Evolutionary conservation across 441 rosid species (phyloP).

Genomic region (Hypseocharis bilobata): DNA sequence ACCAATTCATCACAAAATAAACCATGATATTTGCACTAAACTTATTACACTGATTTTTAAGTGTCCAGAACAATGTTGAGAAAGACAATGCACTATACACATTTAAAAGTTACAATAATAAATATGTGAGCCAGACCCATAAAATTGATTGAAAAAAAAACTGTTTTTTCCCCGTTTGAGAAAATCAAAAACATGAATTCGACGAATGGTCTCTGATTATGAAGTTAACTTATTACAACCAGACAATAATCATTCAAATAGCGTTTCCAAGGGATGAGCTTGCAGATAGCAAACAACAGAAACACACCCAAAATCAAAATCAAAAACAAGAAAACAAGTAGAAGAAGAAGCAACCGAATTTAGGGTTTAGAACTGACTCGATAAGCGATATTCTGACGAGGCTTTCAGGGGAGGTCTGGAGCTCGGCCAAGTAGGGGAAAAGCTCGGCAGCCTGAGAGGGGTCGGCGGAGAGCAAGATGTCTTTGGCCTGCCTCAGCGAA

Average conservation of each 20-base stretch:
- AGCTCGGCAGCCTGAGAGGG: slow-evolving; percentile 69
- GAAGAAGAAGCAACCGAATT: slow-evolving; percentile 1
- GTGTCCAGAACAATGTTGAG: too few relatives aligned
- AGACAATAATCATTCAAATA: not conserved
- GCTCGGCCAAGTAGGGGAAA: slow-evolving; percentile 65
- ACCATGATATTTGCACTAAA: not conserved
- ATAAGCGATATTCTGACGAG: slow-evolving; percentile 70
- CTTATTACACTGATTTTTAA: too few relatives aligned
- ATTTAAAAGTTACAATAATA: too few relatives aligned
- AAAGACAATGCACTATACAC: not conserved
- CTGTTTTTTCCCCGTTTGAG: not conserved
- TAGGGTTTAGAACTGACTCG: slow-evolving; percentile 62
- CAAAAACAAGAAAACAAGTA: not conserved
- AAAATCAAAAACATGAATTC: not conserved
- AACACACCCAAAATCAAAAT: not conserved
- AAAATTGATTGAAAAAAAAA: not conserved
- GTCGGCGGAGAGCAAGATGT: slow-evolving; percentile 54
- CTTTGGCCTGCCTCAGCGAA: slow-evolving; percentile 74
- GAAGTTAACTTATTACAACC: not conserved
- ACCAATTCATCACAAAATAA: not conserved
- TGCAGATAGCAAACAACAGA: not conserved
- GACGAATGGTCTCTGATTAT: not conserved
- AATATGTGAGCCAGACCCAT: not conserved
- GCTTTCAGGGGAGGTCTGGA: slow-evolving; percentile 66
- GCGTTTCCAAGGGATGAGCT: not conserved